Conservation (phyloP, 768 basidiomycete species). For the Russula compacta region DNA sequence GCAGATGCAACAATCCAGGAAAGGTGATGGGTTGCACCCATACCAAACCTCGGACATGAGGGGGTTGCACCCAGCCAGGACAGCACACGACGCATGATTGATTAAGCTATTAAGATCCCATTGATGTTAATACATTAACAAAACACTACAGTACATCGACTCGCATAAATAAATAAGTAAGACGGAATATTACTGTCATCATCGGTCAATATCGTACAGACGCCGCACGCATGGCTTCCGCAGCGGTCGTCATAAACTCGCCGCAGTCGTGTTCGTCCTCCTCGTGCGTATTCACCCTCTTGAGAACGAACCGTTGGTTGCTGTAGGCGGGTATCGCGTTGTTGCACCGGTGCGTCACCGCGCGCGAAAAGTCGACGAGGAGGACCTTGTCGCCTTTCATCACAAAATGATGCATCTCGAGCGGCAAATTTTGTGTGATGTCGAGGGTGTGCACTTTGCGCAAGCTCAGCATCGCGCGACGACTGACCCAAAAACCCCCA, state of each 20-base stretch:
- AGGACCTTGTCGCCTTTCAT: conserved; percentile 12
- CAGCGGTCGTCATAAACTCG: not conserved
- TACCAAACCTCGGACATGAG: no score
- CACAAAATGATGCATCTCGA: conserved; percentile 14
- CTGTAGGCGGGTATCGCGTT: conserved; percentile 6
- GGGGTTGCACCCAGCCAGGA: no score
- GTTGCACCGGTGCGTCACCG: conserved; percentile 8
- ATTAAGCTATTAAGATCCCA: no score
- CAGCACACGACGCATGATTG: no score
- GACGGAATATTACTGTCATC: not conserved
- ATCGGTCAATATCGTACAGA: not conserved
- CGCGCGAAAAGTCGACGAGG: conserved; percentile 12
- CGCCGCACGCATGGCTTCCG: not conserved
- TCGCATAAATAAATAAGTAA: not conserved
- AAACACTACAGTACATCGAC: no score
- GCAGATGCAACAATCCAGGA: no score
- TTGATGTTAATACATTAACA: no score
- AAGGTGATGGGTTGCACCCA: no score
- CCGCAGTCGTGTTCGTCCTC: not conserved
- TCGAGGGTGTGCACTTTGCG: conserved; percentile 9
- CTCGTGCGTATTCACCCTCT: not conserved
- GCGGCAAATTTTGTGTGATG: conserved; percentile 9
- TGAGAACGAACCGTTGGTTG: conserved; percentile 4
- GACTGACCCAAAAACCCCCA: not conserved
- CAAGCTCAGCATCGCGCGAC: conserved; percentile 9